Evolutionary conservation across 2,329 filamentous ascomycete genomes (phyloP).

Genomic region (Westerdykella aurantiaca): DNA sequence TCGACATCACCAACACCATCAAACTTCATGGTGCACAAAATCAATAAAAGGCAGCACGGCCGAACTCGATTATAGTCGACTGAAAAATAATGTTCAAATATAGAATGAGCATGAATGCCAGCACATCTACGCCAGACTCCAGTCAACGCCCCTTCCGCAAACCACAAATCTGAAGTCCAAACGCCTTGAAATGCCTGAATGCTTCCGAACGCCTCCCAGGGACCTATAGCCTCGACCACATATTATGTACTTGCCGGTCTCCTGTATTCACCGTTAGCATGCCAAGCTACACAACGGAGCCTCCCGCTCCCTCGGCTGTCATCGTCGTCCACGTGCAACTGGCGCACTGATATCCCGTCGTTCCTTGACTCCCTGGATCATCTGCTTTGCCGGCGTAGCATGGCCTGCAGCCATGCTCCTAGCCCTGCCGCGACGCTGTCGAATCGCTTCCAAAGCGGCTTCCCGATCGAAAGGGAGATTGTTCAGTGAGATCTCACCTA

Average conservation of each 20-base stretch:
- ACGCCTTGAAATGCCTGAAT: constrained; percentile 34
- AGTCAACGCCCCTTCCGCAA: too few relatives aligned
- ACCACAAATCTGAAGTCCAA: constrained; percentile 7
- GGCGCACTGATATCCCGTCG: constrained; percentile 46
- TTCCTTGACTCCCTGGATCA: constrained; percentile 47
- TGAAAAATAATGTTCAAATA: too few relatives aligned
- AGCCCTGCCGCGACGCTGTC: constrained; percentile 64
- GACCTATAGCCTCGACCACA: constrained; percentile 5
- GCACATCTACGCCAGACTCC: too few relatives aligned
- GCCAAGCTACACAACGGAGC: not conserved
- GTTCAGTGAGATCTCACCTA: constrained; percentile 31
- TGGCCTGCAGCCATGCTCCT: constrained; percentile 61
- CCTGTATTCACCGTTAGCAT: constrained; percentile 1
- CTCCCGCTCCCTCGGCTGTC: constrained; percentile 5
- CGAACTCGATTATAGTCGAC: too few relatives aligned
- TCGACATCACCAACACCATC: too few relatives aligned
- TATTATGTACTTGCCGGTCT: too few relatives aligned
- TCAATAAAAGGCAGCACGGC: too few relatives aligned
- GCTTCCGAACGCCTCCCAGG: constrained; percentile 13
- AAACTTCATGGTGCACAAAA: too few relatives aligned
- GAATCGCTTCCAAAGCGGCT: constrained; percentile 68
- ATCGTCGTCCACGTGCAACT: constrained; percentile 25
- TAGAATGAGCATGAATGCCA: too few relatives aligned
- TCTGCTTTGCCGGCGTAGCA: constrained; percentile 56
- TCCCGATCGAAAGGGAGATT: constrained; percentile 51